Base-by-base conservation (phyloP, 1,139 yeast species). In the Suhomyces terraborum region DNA sequence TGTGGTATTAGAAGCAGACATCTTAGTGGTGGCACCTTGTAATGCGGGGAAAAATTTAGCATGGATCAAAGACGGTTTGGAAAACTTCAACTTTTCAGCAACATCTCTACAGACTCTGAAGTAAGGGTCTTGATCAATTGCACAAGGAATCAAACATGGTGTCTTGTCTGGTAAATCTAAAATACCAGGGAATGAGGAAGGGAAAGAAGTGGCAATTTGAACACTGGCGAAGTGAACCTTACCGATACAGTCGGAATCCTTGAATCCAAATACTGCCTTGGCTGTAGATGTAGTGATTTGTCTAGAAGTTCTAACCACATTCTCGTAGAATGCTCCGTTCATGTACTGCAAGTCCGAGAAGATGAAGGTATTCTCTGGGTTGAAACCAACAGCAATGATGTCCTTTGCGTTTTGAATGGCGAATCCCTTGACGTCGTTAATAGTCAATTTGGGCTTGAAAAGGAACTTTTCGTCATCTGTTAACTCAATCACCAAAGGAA, bases 61-160 rank as follows among this genome's bases (percentile, higher is more conserved):
- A 65, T 93, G 98, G 52, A 94, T 76, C 63, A 93, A 77, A 4
- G 97, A 81, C 16, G 98, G 98, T 67, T 94, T 94, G 51, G 91
- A 73, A 62, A 78, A 94, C 66, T 85, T 87, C 60, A 94, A 78
- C 64, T 91, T 93, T 59, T 84, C 89, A 19, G 98, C 97, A 49
- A 94, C 98, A 62, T 94, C 99, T 67, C 99, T 79, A 67, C 96
- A 88, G 22, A 94, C 95, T 64, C 99, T 79, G 73, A 94, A 94
- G 67, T 94, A 94, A 27, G 99, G 98, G 65, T 94, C 99, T 71
- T 91, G 97, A 64, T 94, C 99, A 63, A 94, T 94, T 35, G 99
- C 99, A 76, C 98, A 94, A 28, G 99, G 99, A 64, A 94, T 94
- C 64, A 94, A 74, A 67, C 96, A 88, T 45, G 97, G 98, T 1